Base-by-base conservation (phyloP, 2,329 filamentous ascomycete genomes). In the Cercospora sp. region DNA sequence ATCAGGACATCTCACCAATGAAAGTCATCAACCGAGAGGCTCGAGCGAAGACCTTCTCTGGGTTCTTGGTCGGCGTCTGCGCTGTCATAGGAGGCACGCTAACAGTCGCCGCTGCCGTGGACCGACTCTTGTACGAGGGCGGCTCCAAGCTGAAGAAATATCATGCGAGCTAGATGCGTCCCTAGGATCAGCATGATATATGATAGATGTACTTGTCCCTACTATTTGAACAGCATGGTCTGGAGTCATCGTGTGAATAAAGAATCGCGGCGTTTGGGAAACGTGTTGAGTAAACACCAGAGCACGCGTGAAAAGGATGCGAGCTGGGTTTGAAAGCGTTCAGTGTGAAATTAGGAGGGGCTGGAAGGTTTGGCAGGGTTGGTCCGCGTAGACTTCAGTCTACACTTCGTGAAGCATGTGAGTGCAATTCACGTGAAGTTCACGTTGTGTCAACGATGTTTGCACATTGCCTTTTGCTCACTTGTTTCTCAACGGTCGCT, bases 21-120 rank as follows among this genome's bases (percentile, higher is more conserved):
- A 99, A 98, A 83, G 94, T 99, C 69, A 91, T 99, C 82, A 99
- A 99, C 84, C 91, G 94, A 65, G 96, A 99, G 83, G 90, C 92
- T 73, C 88, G 92, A 58, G 85, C 90, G 69, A 98, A 98, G 85
- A 91, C 91, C 4, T 96, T 99, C 79, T 89, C 92, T 0, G 92
- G 92, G 18, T 99, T 99, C 84, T 81, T 99, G 67, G 94, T 95
- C 0, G 95, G 95, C 59, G 88, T 99, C 21, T 99, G 95, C 80
- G 94, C 94, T 43, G 91, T 98, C 69, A 90, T 99, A 61, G 95
- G 95, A 70, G 95, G 95, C 73, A 99, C 95, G 0, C 82, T 99
- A 73, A 99, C 95, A 0, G 95, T 99, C 18, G 95, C 95, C 10
- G 95, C 96, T 5, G 95, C 95, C 4, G 84, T 99, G 34, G 95